Conservation (phyloP, 1,284 basidiomycete genomes). For the Lignosus rhinocerotis region DNA sequence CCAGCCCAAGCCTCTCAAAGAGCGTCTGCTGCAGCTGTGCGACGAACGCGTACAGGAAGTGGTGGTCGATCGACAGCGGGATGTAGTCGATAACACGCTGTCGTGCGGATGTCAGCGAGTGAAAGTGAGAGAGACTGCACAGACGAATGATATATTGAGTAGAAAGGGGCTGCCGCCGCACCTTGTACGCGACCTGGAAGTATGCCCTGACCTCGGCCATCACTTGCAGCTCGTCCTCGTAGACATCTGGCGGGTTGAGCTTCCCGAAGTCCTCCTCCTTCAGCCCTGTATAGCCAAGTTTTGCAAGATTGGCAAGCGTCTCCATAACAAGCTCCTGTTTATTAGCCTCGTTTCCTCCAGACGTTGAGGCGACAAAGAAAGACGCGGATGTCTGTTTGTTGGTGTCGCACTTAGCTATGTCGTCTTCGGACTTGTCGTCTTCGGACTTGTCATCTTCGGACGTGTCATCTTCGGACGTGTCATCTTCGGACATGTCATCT, state of each 20-base stretch:
- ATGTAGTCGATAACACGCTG: constrained; percentile 51
- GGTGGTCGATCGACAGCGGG: constrained; percentile 46
- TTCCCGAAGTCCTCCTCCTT: constrained; percentile 40
- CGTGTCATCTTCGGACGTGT: too few species aligned
- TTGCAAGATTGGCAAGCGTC: constrained; percentile 35
- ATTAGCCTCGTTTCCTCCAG: not conserved
- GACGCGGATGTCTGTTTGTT: too few species aligned
- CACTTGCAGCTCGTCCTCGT: constrained; percentile 47
- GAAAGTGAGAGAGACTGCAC: not conserved
- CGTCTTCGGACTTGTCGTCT: too few species aligned
- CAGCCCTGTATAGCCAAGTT: constrained; percentile 35
- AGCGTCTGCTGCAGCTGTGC: constrained; percentile 38
- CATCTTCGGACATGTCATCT: too few species aligned
- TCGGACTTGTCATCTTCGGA: too few species aligned
- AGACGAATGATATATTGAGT: not conserved
- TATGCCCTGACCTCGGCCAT: constrained; percentile 55
- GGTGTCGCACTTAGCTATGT: too few species aligned
- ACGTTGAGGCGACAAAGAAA: not conserved
- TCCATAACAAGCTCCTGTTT: constrained; percentile 13
- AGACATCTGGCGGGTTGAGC: constrained; percentile 41
- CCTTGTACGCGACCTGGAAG: constrained; percentile 52
- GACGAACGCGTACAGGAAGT: constrained; percentile 42
- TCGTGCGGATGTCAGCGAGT: not conserved
- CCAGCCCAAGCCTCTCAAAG: constrained; percentile 42
- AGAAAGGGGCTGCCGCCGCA: constrained; percentile 13